Percentiles rank a stretch among this genome's conserved stretches.
These are phyloP conservation scores for Metschnikowia corniflorae DNA, from an alignment of 805 yeast genomes.

Conservation along the genomic window DNA sequence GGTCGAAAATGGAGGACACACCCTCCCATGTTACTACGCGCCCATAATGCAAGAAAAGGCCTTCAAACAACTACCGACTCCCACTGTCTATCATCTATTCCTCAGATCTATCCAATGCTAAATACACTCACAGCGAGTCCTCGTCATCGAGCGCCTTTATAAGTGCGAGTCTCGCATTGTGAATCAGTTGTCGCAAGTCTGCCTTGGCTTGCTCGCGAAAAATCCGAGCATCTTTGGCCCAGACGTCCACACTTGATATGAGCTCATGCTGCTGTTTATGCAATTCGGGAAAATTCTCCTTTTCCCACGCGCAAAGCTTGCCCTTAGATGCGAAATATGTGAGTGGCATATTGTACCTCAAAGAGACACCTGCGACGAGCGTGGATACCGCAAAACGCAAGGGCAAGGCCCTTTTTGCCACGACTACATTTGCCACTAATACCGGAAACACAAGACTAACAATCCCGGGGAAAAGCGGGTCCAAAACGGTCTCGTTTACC, in stretches of 20 bases:
- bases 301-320: conserved; percentile 25
- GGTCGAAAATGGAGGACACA: no score
- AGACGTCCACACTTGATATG: conserved; percentile 11
- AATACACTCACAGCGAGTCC: not conserved
- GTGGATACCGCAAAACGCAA: conserved; percentile 51
- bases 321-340: conserved; percentile 14
- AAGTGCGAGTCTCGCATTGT: conserved; percentile 15
- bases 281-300: conserved; percentile 29
- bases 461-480: conserved; percentile 53
- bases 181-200: conserved; percentile 17
- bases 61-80: no score
- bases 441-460: conserved; percentile 54
- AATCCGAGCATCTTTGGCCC: conserved; percentile 11
- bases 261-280: conserved; percentile 25
- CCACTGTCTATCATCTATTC: no score
- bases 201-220: conserved; percentile 11
- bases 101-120: no score
- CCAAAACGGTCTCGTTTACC: conserved; percentile 39
- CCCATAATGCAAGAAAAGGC: no score
- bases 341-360: conserved; percentile 50
- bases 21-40: no score
- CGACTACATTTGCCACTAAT: conserved; percentile 54
- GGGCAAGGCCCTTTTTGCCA: conserved; percentile 45
- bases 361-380: conserved; percentile 41
- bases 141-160: conserved; percentile 12